Percentiles rank a stretch among this genome's conserved stretches.
Conservation (phyloP, 2,329 filamentous ascomycete genomes). For the Leptographium radiaticola region DNA sequence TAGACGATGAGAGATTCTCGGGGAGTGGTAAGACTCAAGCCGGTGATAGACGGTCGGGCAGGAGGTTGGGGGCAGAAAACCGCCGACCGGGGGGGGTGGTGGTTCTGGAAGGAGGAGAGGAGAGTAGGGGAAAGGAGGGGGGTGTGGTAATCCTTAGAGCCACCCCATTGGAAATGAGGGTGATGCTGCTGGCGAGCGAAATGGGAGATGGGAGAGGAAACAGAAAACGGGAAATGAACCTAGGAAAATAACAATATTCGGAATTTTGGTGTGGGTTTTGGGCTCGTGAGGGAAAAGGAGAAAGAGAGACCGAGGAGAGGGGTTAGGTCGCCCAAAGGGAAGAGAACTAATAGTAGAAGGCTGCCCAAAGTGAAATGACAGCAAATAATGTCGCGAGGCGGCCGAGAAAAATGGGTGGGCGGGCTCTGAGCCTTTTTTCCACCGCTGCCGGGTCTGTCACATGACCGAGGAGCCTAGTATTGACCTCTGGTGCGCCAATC, state of each 20-base stretch:
- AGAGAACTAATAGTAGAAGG: constrained; percentile 2
- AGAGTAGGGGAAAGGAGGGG: neutral
- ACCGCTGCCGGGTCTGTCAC: constrained; percentile 1
- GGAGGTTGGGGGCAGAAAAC: neutral
- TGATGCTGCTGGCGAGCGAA: neutral
- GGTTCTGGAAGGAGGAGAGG: neutral
- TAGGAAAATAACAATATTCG: neutral
- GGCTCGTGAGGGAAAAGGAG: neutral
- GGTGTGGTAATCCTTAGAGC: neutral
- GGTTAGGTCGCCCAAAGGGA: constrained; percentile 5
- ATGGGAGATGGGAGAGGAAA: neutral
- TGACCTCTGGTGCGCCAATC: neutral
- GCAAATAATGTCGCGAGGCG: neutral
- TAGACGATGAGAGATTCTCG: neutral
- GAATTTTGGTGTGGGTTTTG: neutral
- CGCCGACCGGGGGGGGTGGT: neutral
- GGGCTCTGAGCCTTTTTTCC: constrained; percentile 9
- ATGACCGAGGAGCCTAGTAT: neutral
- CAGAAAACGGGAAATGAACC: neutral
- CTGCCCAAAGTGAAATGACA: constrained; percentile 4
- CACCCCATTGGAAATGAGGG: neutral
- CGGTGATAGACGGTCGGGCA: neutral
- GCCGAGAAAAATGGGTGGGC: neutral
- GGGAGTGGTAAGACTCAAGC: neutral
- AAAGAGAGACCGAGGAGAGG: constrained; percentile 1